Conservation (phyloP, 2,329 filamentous ascomycete genomes). For the Penicillium verrucosum region DNA sequence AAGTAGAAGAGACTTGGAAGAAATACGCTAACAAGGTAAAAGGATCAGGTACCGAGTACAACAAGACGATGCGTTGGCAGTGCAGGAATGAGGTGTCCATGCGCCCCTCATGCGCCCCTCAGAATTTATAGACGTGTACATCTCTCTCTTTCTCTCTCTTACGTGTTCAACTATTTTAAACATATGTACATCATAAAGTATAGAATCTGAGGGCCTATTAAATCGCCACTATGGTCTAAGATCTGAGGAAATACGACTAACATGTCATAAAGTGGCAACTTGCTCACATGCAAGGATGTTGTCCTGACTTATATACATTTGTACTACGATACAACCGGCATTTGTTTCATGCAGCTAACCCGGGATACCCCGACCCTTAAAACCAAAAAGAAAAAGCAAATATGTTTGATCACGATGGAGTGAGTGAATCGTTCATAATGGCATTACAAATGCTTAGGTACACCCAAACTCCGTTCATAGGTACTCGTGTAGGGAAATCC, state of each 20-base stretch:
- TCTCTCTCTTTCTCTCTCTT: neutral
- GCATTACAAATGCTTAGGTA: conserved; percentile 3
- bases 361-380: conserved; percentile 5
- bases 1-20: conserved; percentile 2
- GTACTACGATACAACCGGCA: neutral
- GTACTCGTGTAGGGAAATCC: neutral
- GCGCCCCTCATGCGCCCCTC: conserved; percentile 28
- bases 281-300: conserved; percentile 2
- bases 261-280: conserved; percentile 1
- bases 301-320: neutral
- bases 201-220: neutral
- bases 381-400: neutral
- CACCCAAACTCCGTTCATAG: conserved; percentile 2
- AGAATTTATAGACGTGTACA: conserved; percentile 11
- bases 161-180: neutral
- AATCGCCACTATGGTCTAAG: neutral
- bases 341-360: conserved; percentile 7
- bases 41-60: conserved; percentile 19
- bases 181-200: neutral
- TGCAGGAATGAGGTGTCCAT: conserved; percentile 32
- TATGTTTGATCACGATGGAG: neutral
- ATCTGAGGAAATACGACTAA: neutral
- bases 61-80: conserved; percentile 29
- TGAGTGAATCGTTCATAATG: neutral
- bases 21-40: no score